phyloP scores from a whole-genome alignment of 1,284 basidiomycete genomes.

The Rhodotorula sp. region DNA sequence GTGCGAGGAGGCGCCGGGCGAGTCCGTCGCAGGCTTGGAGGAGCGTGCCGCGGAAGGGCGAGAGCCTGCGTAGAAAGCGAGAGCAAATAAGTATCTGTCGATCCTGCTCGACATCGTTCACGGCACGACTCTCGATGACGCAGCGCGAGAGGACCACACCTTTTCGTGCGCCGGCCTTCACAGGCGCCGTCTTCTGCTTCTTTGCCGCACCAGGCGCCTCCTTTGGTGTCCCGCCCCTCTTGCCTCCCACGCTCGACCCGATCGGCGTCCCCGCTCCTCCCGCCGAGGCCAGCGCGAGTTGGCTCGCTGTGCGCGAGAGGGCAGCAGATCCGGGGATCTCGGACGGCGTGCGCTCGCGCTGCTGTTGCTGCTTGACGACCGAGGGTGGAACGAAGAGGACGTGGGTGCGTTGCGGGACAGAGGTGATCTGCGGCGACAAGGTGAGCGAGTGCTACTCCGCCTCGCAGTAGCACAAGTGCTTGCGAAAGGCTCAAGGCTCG shows the following conservation, averaged over 20 bases:
- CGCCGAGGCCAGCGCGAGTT: not conserved
- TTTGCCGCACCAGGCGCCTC: not conserved
- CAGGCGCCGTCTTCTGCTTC: slow-evolving; percentile 6
- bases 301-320: slow-evolving; percentile 5
- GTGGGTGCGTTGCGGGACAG: slow-evolving; percentile 22
- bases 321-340: not conserved
- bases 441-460: no score
- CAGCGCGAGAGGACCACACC: not conserved
- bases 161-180: not conserved
- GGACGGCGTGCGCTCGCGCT: not conserved
- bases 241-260: not conserved
- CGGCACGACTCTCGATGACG: no score
- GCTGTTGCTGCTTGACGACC: not conserved
- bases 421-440: slow-evolving; percentile 2
- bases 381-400: slow-evolving; percentile 13
- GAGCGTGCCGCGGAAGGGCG: not conserved
- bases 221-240: slow-evolving; percentile 1
- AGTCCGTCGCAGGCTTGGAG: not conserved
- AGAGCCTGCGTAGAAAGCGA: not conserved
- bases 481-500: no score
- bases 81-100: not conserved
- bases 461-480: no score
- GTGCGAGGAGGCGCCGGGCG: slow-evolving; percentile 1
- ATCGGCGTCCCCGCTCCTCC: no score
- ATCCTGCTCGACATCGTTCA: no score